Evolutionary conservation across 192 early-diverging fungal genomes (phyloP).

Genomic region (Linnemannia schmuckeri): DNA sequence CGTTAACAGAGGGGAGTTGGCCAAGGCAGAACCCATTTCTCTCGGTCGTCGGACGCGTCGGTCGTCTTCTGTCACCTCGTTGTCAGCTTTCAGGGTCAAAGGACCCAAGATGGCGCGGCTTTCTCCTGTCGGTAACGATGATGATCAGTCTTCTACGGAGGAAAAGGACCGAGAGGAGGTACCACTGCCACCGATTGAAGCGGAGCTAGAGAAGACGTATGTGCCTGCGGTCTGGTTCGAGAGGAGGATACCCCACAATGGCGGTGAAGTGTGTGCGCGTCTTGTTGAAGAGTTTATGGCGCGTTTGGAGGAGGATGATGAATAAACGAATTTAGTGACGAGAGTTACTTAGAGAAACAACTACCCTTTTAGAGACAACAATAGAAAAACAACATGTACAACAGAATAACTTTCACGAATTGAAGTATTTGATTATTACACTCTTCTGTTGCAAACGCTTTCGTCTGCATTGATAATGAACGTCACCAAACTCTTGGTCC

Average conservation of each 20-base stretch:
- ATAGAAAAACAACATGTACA: background rate
- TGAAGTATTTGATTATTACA: no score
- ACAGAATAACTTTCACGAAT: no score
- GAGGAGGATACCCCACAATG: slow-evolving; percentile 40
- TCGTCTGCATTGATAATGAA: no score
- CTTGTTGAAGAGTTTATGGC: slow-evolving; percentile 48
- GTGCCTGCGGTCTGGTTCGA: slow-evolving; percentile 38
- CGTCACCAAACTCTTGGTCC: no score
- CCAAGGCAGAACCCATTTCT: background rate
- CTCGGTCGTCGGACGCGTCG: slow-evolving; percentile 13
- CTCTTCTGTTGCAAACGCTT: no score
- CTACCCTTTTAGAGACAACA: background rate
- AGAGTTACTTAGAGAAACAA: background rate
- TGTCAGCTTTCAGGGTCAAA: slow-evolving; percentile 29
- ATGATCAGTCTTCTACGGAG: background rate
- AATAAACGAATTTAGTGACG: background rate
- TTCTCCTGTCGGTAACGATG: background rate
- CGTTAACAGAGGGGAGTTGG: slow-evolving; percentile 1
- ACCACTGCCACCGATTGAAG: background rate
- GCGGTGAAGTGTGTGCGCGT: slow-evolving; percentile 42
- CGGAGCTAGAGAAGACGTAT: background rate
- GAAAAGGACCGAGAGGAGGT: background rate
- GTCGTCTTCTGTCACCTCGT: slow-evolving; percentile 23
- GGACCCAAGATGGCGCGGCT: slow-evolving; percentile 36
- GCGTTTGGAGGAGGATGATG: slow-evolving; percentile 11